Base-by-base conservation (phyloP, 306 rosid genomes). In the Inga laurina region DNA sequence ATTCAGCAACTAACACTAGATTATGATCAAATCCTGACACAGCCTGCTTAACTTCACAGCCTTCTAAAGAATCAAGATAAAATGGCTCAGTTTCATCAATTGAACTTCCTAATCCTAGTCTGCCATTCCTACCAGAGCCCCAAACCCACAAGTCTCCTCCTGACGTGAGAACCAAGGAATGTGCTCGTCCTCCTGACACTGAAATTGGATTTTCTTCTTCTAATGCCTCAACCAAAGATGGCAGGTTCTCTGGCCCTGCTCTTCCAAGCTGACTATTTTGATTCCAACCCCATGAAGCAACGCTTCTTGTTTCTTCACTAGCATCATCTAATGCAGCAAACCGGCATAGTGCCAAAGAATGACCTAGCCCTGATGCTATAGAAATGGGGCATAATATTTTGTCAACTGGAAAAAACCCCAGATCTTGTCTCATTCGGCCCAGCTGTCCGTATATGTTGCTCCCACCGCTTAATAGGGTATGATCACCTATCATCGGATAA, bases 241-340 rank as follows among this genome's bases (percentile, higher is more conserved):
- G 97, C 30, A 86, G 30, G 73, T 69, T 81, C 57, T 80, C 88
- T 32, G 90, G 88, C 54, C 98, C 99, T 9, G 76, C 21, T 81
- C 97, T 89, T 83, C 99, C 99, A 45, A 96, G 97, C 88, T 96
- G 97, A 86, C 88, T 87, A 67, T 88, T 84, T 70, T 86, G 86
- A 88, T 93, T 96, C 98, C 98, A 96, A 16, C 99, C 99, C 99
- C 99, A 93, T 10, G 98, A 89, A 71, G 90, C 83, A 79, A 90
- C 76, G 59, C 89, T 89, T 49, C 86, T 88, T 32, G 86, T 69
- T 81, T 82, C 88, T 62, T 86, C 86, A 52, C 64, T 45, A 64
- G 19, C 82, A 51, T 80, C 87, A 64, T 82, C 86, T 24, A 86
- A 82, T 64, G 88, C 89, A 37, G 83, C 79, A 82, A 57, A 74